A percentile compares a stretch with the other conserved stretches of the same genome.
These are phyloP conservation scores for Ascosphaera apis DNA, from an alignment of 2,329 filamentous ascomycete species.

Conservation along the genomic window DNA sequence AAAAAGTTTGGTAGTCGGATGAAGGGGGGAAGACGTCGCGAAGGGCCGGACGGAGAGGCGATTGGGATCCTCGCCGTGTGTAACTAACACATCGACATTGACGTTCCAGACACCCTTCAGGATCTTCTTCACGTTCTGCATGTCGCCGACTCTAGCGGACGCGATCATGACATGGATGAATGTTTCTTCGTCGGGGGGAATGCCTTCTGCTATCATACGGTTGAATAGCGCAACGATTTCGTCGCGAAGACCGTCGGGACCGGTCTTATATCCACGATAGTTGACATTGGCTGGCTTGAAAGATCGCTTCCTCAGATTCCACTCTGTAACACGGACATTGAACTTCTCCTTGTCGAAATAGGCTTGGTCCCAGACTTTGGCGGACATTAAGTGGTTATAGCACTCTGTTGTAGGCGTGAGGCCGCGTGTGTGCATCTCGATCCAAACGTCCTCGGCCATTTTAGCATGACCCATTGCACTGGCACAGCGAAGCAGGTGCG, in stretches of 20 bases:
- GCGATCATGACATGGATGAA: slow-evolving; percentile 31
- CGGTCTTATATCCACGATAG: slow-evolving; percentile 11
- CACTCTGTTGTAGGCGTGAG: slow-evolving; percentile 25
- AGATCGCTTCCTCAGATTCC: slow-evolving; percentile 11
- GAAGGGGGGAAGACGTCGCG: slow-evolving; percentile 27
- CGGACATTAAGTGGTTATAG: slow-evolving; percentile 32
- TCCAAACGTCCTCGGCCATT: slow-evolving; percentile 26
- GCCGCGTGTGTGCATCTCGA: slow-evolving; percentile 16
- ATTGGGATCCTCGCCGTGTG: slow-evolving; percentile 11
- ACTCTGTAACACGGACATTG: slow-evolving; percentile 14
- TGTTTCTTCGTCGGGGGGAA: slow-evolving; percentile 27
- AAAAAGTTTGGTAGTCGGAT: slow-evolving; percentile 36
- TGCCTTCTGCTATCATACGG: slow-evolving; percentile 23
- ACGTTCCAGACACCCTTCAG: slow-evolving; percentile 32
- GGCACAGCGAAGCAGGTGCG: slow-evolving; percentile 29
- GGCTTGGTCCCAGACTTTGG: slow-evolving; percentile 23
- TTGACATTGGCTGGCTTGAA: neutral
- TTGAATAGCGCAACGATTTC: slow-evolving; percentile 21
- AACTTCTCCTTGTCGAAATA: slow-evolving; percentile 19
- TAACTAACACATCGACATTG: slow-evolving; percentile 21
- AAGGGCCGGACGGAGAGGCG: slow-evolving; percentile 19
- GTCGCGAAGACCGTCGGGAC: slow-evolving; percentile 12
- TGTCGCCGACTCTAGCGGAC: slow-evolving; percentile 28
- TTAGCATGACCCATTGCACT: slow-evolving; percentile 22
- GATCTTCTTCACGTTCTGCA: slow-evolving; percentile 23